These are phyloP conservation scores for Berkeleyomyces basicola DNA, from an alignment of 2,329 filamentous ascomycete species.

Conservation along the genomic window DNA sequence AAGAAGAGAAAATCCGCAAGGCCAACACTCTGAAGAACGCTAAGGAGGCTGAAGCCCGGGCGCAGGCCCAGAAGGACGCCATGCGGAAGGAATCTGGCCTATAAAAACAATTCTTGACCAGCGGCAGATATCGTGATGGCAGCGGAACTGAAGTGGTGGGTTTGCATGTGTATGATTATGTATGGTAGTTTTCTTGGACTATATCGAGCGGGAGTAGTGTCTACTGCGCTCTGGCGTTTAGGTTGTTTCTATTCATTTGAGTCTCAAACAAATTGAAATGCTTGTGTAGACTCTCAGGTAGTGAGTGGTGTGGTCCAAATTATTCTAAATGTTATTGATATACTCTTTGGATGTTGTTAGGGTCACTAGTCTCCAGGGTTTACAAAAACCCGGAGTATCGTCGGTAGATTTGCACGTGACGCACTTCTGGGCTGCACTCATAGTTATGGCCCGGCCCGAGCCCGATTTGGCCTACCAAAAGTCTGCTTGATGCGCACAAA, in stretches of 20 bases:
- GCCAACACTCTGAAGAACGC: slow-evolving; percentile 22
- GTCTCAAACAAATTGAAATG: not conserved
- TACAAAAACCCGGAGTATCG: not conserved
- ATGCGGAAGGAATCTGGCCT: slow-evolving; percentile 34
- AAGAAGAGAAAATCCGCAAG: slow-evolving; percentile 29
- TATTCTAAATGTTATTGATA: too few species aligned
- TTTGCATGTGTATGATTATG: not conserved
- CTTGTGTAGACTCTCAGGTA: not conserved
- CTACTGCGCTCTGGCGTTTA: not conserved
- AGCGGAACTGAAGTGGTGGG: not conserved
- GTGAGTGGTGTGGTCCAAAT: not conserved
- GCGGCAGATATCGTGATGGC: not conserved
- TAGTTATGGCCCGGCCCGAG: not conserved
- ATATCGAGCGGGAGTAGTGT: not conserved
- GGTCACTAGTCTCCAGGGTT: not conserved
- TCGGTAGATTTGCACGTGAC: slow-evolving; percentile 9
- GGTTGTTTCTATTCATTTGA: not conserved
- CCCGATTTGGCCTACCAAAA: not conserved
- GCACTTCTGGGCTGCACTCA: not conserved
- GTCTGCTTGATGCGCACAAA: slow-evolving; percentile 6
- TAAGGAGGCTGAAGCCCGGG: slow-evolving; percentile 25
- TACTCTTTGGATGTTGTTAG: not conserved
- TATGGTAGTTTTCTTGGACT: not conserved
- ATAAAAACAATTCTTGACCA: slow-evolving; percentile 17
- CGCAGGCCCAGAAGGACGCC: slow-evolving; percentile 29